Conservation (phyloP, 1,284 basidiomycete genomes). For the Amylostereum chailletii region DNA sequence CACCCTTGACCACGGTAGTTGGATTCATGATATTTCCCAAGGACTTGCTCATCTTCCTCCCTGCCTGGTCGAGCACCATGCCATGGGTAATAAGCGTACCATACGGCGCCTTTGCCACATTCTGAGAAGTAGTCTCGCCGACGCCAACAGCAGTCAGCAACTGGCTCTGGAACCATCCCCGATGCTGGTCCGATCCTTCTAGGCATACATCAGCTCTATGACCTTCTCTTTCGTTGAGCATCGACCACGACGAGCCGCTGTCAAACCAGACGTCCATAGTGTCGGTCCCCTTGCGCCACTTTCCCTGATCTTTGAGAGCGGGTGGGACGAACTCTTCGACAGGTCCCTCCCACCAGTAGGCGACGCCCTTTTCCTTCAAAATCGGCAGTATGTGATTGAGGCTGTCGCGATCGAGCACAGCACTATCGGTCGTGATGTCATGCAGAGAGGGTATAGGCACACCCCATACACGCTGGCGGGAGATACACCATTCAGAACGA, state of each 20-base stretch:
- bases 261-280: slow-evolving; percentile 99
- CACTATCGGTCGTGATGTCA: slow-evolving; percentile 53
- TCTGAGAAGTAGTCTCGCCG: slow-evolving; percentile 21
- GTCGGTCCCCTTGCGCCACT: slow-evolving; percentile 77
- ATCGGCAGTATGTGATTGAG: slow-evolving; percentile 75
- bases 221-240: slow-evolving; percentile 37
- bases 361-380: slow-evolving; percentile 65
- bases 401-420: slow-evolving; percentile 61
- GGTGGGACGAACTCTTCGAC: slow-evolving; percentile 78
- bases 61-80: slow-evolving; percentile 88
- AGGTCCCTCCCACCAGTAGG: slow-evolving; percentile 89
- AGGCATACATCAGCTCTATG: slow-evolving; percentile 79
- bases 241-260: slow-evolving; percentile 92
- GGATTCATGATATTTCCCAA: slow-evolving; percentile 90
- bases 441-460: slow-evolving; percentile 93
- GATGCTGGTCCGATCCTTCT: slow-evolving; percentile 96
- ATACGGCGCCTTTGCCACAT: slow-evolving; percentile 56
- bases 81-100: slow-evolving; percentile 88
- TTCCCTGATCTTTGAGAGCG: slow-evolving; percentile 34
- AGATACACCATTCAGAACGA: slow-evolving; percentile 99
- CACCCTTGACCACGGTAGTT: slow-evolving; percentile 72
- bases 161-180: slow-evolving; percentile 99
- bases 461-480: slow-evolving; percentile 96
- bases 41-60: slow-evolving; percentile 99
- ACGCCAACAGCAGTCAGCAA: slow-evolving; percentile 77